Evolutionary conservation across 2,329 filamentous ascomycete species (phyloP).

Genomic region (Fusarium ramigenum): DNA sequence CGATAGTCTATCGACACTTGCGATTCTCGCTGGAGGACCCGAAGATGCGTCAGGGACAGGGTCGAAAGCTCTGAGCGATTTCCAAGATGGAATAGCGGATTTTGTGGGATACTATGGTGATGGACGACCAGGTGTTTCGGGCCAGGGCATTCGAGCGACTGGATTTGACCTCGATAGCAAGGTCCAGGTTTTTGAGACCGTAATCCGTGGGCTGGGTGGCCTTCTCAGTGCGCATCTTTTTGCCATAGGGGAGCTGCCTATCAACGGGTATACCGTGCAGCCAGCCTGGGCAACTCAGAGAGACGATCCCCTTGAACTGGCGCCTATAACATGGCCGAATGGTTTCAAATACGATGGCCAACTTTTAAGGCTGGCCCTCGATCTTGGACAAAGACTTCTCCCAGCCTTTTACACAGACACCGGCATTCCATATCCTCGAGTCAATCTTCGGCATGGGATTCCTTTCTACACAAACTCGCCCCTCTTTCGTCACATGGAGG

Average conservation of each 20-base stretch:
- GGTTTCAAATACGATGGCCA: constrained; percentile 89
- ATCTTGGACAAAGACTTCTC: constrained; percentile 83
- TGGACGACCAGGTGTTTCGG: constrained; percentile 73
- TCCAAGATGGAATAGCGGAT: constrained; percentile 80
- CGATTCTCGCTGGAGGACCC: constrained; percentile 84
- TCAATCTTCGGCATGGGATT: constrained; percentile 90
- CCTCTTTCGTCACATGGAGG: constrained; percentile 65
- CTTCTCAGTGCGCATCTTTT: constrained; percentile 94
- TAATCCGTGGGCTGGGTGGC: constrained; percentile 91
- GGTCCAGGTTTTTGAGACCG: constrained; percentile 98
- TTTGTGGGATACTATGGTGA: constrained; percentile 89
- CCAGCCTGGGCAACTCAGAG: constrained; percentile 37
- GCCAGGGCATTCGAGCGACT: constrained; percentile 75
- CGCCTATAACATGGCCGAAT: constrained; percentile 75
- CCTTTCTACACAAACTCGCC: constrained; percentile 93
- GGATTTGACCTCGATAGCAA: constrained; percentile 98
- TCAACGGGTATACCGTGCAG: constrained; percentile 75
- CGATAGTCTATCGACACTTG: constrained; percentile 93
- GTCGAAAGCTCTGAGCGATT: constrained; percentile 69
- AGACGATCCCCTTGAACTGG: constrained; percentile 57
- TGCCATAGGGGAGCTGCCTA: constrained; percentile 88
- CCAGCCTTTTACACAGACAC: constrained; percentile 93
- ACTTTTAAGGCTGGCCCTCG: constrained; percentile 85
- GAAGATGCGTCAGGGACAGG: constrained; percentile 50
- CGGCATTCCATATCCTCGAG: constrained; percentile 91